Conservation (phyloP, 345 rosid genomes). For the Arabidopsis arenosa region DNA sequence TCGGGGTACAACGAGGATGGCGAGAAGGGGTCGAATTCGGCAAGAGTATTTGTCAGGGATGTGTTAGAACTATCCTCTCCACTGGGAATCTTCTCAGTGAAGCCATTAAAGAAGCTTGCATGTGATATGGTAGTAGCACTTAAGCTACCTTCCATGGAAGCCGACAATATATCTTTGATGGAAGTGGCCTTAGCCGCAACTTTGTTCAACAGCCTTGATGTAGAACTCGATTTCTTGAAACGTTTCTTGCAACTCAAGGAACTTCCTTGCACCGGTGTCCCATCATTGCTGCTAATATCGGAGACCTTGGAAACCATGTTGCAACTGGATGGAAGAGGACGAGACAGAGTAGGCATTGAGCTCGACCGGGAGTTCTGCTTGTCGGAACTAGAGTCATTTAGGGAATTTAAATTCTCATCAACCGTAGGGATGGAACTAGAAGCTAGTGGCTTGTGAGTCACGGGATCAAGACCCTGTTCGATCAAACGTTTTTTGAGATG, state of each 20-base stretch:
- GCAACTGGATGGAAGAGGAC: slow-evolving; percentile 15
- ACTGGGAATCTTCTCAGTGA: slow-evolving; percentile 28
- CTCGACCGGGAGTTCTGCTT: slow-evolving; percentile 30
- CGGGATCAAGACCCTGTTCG: slow-evolving; percentile 77
- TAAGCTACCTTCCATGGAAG: slow-evolving; percentile 44
- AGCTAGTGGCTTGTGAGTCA: slow-evolving; percentile 64
- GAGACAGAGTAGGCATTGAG: slow-evolving; percentile 41
- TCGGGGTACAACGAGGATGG: slow-evolving; percentile 33
- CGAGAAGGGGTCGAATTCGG: slow-evolving; percentile 27
- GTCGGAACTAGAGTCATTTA: slow-evolving; percentile 29
- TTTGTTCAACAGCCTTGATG: slow-evolving; percentile 45
- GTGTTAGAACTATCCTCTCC: slow-evolving; percentile 31
- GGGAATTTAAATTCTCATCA: slow-evolving; percentile 14
- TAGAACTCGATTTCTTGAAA: slow-evolving; percentile 35
- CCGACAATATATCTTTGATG: slow-evolving; percentile 36
- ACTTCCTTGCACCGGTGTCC: not conserved
- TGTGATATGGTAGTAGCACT: slow-evolving; percentile 29
- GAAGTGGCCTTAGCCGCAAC: slow-evolving; percentile 44
- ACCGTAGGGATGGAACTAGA: slow-evolving; percentile 17
- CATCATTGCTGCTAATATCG: slow-evolving; percentile 22
- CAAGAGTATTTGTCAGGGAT: not conserved
- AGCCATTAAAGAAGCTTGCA: slow-evolving; percentile 33
- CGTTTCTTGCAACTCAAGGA: slow-evolving; percentile 37
- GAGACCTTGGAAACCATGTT: slow-evolving; percentile 27
- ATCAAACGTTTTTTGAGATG: slow-evolving; percentile 71